Evolutionary conservation across 805 yeast genomes (phyloP), one percentile per base, ranked within the genome.

Genomic region (Nakazawaea holstii): DNA sequence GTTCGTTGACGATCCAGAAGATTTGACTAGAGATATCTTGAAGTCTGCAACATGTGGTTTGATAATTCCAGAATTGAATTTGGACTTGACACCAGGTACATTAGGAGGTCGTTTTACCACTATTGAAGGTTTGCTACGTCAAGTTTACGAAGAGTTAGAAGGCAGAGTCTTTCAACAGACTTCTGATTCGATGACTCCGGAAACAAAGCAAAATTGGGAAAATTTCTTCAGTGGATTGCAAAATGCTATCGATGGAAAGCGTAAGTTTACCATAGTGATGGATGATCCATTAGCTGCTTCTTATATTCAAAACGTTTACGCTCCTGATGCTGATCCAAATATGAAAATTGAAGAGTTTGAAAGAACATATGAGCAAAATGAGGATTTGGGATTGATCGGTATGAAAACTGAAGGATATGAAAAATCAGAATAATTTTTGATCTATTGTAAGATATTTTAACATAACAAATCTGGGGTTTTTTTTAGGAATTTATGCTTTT

Each of bases 21-120:
- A 94, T 71, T 75, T 94, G 58, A 84, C 95, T 33, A 82, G 99
- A 70, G 99, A 94, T 64, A 85, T 94, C 49, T 76, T 94, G 58
- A 94, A 94, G 69, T 84, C 95, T 14, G 99, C 94, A 70, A 86
- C 97, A 11, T 92, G 98, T 70, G 84, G 90, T 4, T 61, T 94
- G 68, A 69, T 66, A 17, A 76, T 92, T 49, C 98, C 99, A 4
- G 99, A 94, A 68, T 73, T 94, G 52, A 80, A 79, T 60, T 76
- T 94, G 55, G 99, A 94, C 65, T 78, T 94, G 59, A 88, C 91
- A 13, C 91, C 96, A 36, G 99, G 99, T 51, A 94, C 99, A 2
- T 73, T 94, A 44, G 99, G 99, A 52, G 99, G 99, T 49, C 79
- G 99, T 62, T 94, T 94, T 72, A 94, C 99, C 40, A 94, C 99